phyloP scores from a whole-genome alignment of 345 rosid species.

The Rhodamnia rubescens region DNA sequence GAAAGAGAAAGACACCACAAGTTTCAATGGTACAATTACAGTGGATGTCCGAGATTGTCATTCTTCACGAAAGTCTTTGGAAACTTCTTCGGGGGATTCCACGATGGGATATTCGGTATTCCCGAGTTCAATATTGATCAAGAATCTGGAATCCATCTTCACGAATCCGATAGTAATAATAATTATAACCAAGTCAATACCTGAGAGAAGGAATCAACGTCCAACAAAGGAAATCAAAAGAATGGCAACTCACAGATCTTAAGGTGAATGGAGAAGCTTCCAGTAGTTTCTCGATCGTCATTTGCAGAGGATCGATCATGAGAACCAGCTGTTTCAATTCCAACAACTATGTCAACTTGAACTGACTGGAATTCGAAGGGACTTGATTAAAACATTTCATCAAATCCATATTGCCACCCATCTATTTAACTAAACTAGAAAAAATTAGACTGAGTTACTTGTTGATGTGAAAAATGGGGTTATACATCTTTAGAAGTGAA shows the following conservation, averaged over 20 bases:
- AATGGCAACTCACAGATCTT: conserved; percentile 49
- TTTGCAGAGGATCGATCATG: conserved; percentile 47
- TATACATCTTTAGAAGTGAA: no score
- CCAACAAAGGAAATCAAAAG: neutral
- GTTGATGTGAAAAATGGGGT: no score
- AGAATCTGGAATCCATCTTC: conserved; percentile 88
- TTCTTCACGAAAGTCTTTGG: conserved; percentile 80
- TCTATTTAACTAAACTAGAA: no score
- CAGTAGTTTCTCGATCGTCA: conserved; percentile 39
- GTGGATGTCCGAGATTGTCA: neutral
- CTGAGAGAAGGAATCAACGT: neutral
- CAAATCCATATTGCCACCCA: no score
- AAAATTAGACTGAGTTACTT: no score
- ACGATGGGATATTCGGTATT: conserved; percentile 52
- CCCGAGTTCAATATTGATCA: conserved; percentile 78
- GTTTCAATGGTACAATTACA: no score
- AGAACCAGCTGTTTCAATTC: conserved; percentile 35
- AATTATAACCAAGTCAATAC: neutral
- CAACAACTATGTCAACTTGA: no score
- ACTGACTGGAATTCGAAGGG: no score
- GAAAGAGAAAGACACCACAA: no score
- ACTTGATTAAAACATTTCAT: no score
- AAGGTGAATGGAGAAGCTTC: conserved; percentile 82
- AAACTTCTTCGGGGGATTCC: conserved; percentile 44
- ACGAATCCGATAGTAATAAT: conserved; percentile 36